phyloP scores from a whole-genome alignment of 2,329 filamentous ascomycete species.

The Fusarium agapanthi region DNA sequence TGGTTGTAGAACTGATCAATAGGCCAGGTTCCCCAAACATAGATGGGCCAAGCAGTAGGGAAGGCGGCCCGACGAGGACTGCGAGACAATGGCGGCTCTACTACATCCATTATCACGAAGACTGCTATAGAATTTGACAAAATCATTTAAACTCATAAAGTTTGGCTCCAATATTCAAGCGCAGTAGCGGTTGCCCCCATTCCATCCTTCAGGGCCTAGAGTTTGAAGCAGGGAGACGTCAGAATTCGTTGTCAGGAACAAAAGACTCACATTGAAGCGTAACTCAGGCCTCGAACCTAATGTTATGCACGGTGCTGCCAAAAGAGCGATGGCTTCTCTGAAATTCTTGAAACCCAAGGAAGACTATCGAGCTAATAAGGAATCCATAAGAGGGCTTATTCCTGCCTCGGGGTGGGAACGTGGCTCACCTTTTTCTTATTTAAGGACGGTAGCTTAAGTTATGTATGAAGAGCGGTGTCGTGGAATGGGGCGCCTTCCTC shows the following conservation, averaged over 20 bases:
- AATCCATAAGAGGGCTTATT: neutral
- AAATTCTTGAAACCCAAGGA: neutral
- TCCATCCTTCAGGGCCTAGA: neutral
- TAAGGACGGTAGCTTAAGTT: neutral
- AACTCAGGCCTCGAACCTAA: neutral
- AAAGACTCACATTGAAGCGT: neutral
- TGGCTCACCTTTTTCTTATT: neutral
- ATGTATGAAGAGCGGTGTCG: constrained; percentile 23
- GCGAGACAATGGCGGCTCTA: neutral
- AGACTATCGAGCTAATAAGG: neutral
- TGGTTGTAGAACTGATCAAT: constrained; percentile 5
- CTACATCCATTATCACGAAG: neutral
- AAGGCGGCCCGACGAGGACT: neutral
- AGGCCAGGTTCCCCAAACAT: constrained; percentile 1
- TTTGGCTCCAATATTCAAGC: neutral
- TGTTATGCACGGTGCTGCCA: neutral
- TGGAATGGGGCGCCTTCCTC: constrained; percentile 11
- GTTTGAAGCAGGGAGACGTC: neutral
- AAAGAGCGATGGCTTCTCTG: neutral
- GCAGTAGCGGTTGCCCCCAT: neutral
- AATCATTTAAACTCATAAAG: too few relatives aligned
- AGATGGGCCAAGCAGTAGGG: neutral
- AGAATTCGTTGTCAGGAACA: neutral
- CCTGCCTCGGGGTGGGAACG: neutral
- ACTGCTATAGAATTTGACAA: neutral